Base-by-base conservation (phyloP, 129 eudicot genomes). In the Flaveria robusta region DNA sequence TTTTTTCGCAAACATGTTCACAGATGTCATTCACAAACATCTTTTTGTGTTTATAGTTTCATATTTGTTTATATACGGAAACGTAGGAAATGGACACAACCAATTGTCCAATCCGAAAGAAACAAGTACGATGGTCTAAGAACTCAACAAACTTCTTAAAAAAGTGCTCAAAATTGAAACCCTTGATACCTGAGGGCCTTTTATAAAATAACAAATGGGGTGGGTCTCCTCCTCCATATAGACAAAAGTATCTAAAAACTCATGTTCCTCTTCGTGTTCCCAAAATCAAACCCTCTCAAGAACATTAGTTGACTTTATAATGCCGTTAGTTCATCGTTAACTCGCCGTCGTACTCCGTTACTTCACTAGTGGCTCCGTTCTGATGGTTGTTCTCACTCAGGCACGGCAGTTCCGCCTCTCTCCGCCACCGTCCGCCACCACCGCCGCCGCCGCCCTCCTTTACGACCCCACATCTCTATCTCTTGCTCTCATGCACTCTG, bases 401-500 rank as follows among this genome's bases (percentile, higher is more conserved):
- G 98, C 87, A 63, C 87, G 88, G 27, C 93, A 85, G 79, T 86
- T 92, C 75, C 88, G 70, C 78, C 78, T 76, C 67, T 71, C 86
- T 72, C 85, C 79, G 20, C 84, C 80, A 20, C 79, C 85, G 56
- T 72, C 85, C 77, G 20, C 84, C 80, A 24, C 79, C 81, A 14
- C 84, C 79, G 2, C 66, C 12, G 26, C 72, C 81, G 22, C 90
- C 77, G 67, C 94, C 76, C 37, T 88, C 47, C 83, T 88, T 37
- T 80, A 74, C 78, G 92, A 88, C 75, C 89, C 88, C 41, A 49
- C 68, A 27, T 88, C 92, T 72, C 82, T 55, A 20, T 83, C 95
- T 65, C 85, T 93, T 8, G 92, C 95, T 70, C 85, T 92, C 47
- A 81, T 77, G 77, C 96, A 87, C 81, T 81, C 89, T 52, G 93